A percentile compares a stretch with the other conserved stretches of the same genome.
phyloP scores from a whole-genome alignment of 805 yeast species.

The Candida coquimbonensis region DNA sequence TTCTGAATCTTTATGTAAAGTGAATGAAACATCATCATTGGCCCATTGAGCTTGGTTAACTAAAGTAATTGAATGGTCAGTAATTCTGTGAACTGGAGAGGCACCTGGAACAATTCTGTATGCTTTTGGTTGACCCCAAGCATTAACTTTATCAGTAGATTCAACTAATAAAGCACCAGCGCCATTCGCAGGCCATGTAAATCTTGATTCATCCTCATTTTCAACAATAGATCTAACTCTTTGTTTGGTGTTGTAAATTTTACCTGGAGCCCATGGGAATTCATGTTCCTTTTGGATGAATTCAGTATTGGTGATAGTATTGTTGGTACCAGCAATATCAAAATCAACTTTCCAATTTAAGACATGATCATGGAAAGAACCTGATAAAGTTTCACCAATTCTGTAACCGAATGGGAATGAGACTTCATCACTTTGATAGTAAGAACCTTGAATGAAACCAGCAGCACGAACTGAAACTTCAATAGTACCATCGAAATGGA shows the following conservation, averaged over 20 bases:
- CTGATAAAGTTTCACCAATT: slow-evolving; percentile 20
- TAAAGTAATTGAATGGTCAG: slow-evolving; percentile 11
- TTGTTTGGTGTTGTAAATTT: slow-evolving; percentile 14
- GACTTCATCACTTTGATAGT: slow-evolving; percentile 17
- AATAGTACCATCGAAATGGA: slow-evolving; percentile 22
- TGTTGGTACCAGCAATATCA: slow-evolving; percentile 23
- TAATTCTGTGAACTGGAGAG: slow-evolving; percentile 17
- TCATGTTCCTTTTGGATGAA: slow-evolving; percentile 12
- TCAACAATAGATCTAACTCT: slow-evolving; percentile 11
- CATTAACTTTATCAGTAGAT: slow-evolving; percentile 17
- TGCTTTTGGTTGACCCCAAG: slow-evolving; percentile 25
- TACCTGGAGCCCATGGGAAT: slow-evolving; percentile 24
- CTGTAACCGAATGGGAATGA: slow-evolving; percentile 18
- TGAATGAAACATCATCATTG: slow-evolving; percentile 16
- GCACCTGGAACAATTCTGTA: slow-evolving; percentile 21
- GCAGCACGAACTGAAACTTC: slow-evolving; percentile 25
- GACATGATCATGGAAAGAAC: slow-evolving; percentile 26
- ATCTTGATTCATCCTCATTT: slow-evolving; percentile 13
- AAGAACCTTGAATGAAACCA: slow-evolving; percentile 25
- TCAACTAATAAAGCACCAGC: slow-evolving; percentile 22
- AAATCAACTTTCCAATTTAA: slow-evolving; percentile 23
- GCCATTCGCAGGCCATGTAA: slow-evolving; percentile 18
- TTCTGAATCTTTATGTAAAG: slow-evolving; percentile 22
- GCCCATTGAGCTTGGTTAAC: slow-evolving; percentile 22
- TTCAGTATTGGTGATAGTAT: slow-evolving; percentile 14